phyloP scores from a whole-genome alignment of 1,284 basidiomycete genomes.

The Sphagnurus paluster region DNA sequence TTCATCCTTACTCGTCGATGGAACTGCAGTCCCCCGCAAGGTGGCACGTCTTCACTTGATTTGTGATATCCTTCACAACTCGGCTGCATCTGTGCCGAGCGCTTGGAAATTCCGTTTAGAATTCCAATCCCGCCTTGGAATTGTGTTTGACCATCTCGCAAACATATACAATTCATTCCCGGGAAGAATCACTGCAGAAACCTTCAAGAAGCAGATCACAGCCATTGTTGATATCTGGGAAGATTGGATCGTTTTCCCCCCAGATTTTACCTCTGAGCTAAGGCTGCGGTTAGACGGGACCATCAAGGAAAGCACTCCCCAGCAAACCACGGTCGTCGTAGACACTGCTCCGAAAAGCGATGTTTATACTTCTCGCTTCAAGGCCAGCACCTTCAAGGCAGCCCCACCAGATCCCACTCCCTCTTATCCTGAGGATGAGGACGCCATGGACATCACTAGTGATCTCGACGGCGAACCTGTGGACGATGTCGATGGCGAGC shows the following conservation, averaged over 20 bases:
- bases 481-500: constrained; percentile 43
- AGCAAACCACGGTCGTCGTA: constrained; percentile 29
- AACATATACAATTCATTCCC: constrained; percentile 91
- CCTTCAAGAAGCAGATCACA: constrained; percentile 89
- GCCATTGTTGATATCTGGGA: constrained; percentile 93
- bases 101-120: constrained; percentile 95
- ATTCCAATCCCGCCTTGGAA: constrained; percentile 83
- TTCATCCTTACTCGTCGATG: constrained; percentile 78
- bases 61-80: constrained; percentile 98
- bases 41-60: constrained; percentile 93
- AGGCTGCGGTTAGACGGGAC: constrained; percentile 72
- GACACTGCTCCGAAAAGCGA: constrained; percentile 33
- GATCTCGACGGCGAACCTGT: constrained; percentile 37
- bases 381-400: constrained; percentile 76
- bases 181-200: constrained; percentile 89
- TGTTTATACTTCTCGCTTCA: constrained; percentile 66
- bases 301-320: constrained; percentile 29
- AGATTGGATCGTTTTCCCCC: constrained; percentile 91
- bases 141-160: constrained; percentile 93
- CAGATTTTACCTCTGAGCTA: constrained; percentile 76
- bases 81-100: constrained; percentile 82
- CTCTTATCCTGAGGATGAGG: constrained; percentile 34
- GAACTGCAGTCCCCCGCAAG: constrained; percentile 93
- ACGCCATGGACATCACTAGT: too few species aligned
- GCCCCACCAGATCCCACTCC: constrained; percentile 24